Evolutionary conservation across 1,284 basidiomycete species (phyloP).

Genomic region (Fomitiporia mediterranea): DNA sequence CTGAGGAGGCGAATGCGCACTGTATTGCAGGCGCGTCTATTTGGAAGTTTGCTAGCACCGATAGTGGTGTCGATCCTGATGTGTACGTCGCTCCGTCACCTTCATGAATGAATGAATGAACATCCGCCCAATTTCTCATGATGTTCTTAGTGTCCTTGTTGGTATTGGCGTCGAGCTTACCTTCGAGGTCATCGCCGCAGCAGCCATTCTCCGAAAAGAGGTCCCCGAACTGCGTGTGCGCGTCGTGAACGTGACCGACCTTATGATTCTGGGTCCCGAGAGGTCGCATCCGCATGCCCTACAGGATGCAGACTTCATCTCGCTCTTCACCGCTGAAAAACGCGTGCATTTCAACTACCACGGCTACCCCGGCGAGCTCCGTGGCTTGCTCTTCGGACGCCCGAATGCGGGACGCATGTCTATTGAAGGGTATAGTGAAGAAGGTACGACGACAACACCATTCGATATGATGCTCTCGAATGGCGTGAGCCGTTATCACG

Average conservation of each 20-base stretch:
- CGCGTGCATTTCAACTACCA: slow-evolving; percentile 83
- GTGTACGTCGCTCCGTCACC: slow-evolving; percentile 39
- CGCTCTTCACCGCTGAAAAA: slow-evolving; percentile 67
- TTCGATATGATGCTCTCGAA: slow-evolving; percentile 67
- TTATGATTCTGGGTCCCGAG: slow-evolving; percentile 69
- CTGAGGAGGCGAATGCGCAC: slow-evolving; percentile 65
- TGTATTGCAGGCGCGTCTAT: slow-evolving; percentile 71
- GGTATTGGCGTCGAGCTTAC: slow-evolving; percentile 75
- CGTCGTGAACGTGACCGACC: slow-evolving; percentile 78
- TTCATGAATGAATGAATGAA: too few relatives aligned
- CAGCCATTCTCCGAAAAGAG: slow-evolving; percentile 62
- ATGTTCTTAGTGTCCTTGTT: slow-evolving; percentile 49
- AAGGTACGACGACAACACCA: slow-evolving; percentile 37
- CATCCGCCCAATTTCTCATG: not conserved
- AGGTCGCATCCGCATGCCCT: slow-evolving; percentile 78
- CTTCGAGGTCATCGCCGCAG: slow-evolving; percentile 75
- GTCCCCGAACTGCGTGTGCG: slow-evolving; percentile 66
- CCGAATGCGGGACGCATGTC: slow-evolving; percentile 43
- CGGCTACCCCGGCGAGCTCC: slow-evolving; percentile 69
- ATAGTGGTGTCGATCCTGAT: slow-evolving; percentile 60
- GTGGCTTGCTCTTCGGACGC: slow-evolving; percentile 58
- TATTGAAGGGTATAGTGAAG: slow-evolving; percentile 60
- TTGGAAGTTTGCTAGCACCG: slow-evolving; percentile 73
- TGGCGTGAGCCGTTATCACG: slow-evolving; percentile 57
- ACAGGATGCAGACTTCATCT: slow-evolving; percentile 55